phyloP scores from a whole-genome alignment of 768 basidiomycete species.

The Lactifluus echinatus region DNA sequence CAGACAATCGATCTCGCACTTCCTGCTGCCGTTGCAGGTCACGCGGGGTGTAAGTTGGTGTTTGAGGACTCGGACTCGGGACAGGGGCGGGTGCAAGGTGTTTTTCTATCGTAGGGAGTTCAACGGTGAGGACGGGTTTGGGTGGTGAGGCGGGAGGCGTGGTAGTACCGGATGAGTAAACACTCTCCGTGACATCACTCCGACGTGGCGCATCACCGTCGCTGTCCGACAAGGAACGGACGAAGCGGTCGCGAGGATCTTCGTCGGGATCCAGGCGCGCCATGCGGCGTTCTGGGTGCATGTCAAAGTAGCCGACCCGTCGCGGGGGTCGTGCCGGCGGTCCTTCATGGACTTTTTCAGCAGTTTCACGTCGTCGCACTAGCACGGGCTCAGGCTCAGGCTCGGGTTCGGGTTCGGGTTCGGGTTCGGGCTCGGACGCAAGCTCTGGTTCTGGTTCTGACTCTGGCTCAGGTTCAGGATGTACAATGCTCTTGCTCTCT shows the following conservation, averaged over 20 bases:
- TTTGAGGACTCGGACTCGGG: neutral
- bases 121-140: neutral
- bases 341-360: constrained; percentile 7
- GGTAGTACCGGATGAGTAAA: neutral
- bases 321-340: neutral
- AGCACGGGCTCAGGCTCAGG: constrained; percentile 11
- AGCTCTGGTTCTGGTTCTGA: no score
- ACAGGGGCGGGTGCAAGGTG: neutral
- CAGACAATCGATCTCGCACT: constrained; percentile 5
- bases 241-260: constrained; percentile 6
- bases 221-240: constrained; percentile 16
- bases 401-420: neutral
- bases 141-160: neutral
- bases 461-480: constrained; percentile 4
- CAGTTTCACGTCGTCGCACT: no score
- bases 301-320: constrained; percentile 65
- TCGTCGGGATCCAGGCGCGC: neutral
- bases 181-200: constrained; percentile 11
- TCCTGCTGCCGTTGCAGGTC: constrained; percentile 10
- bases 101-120: neutral
- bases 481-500: neutral
- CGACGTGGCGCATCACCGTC: constrained; percentile 22
- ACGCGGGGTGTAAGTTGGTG: neutral
- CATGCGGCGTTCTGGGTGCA: constrained; percentile 65
- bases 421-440: no score